Base-by-base conservation (phyloP, 371 early-diverging fungal genomes). In the Mortierella sp. region DNA sequence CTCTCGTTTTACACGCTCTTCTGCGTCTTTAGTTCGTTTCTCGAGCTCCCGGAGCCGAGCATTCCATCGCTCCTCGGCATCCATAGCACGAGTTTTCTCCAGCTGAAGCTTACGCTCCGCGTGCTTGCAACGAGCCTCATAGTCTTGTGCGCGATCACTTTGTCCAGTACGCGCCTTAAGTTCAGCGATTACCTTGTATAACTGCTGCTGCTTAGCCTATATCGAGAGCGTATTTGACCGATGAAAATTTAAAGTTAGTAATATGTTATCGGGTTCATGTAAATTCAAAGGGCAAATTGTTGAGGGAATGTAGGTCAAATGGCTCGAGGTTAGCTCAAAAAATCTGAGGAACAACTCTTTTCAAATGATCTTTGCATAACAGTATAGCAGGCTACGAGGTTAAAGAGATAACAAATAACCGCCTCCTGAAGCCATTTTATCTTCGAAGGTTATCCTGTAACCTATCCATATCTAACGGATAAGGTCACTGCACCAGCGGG, bases 361-460 rank as follows among this genome's bases (percentile, higher is more conserved):
- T 78, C 73, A 79, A 66, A 68, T 62, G 79, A 79, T 60, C 79
- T 53, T 45, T 45, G 45, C n/a, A 7, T 45, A 2, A n/a, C 45
- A 45, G 45, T 15, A 7, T 40, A 10, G 40, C 45, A 45, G 45
- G 53, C 10, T 53, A 53, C 53, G 23, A 10, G 17, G 28, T 28
- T 53, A 28, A 0, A 53, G n/a, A 26, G 23, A 26, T 26, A 53
- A 28, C 53, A 6, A 23, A 28, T 53, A 23, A 53, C 28, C 53
- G 23, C 45, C 28, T 26, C 26, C 10, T 26, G 53, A 3, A 34
- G 3, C 15, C 5, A 32, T 28, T 79, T 64, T 19, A 45, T 79
- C 74, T 79, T 67, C 79, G 79, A 79, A 79, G 79, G 61, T 63
- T 54, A 79, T 73, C 79, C 70, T 66, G 63, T 79, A 62, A 69